Conservation (phyloP, 495 filamentous ascomycete species). For the Astrothelium subdiscretum region DNA sequence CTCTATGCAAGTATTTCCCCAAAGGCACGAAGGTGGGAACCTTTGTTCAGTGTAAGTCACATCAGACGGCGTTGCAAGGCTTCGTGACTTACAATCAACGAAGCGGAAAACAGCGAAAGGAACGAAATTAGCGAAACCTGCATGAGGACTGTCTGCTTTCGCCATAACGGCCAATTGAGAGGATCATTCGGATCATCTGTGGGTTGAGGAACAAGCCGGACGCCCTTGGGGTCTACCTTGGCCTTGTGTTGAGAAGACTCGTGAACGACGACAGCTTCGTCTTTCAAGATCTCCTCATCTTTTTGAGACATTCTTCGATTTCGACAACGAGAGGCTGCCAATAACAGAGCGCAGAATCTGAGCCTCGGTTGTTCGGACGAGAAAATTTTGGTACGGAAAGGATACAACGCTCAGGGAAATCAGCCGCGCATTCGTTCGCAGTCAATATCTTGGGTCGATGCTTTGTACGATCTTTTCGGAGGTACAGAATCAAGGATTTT, state of each 20-base stretch:
- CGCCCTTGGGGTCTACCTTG: background rate
- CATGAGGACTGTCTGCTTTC: background rate
- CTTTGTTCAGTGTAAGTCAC: background rate
- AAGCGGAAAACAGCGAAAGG: background rate
- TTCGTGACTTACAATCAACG: background rate
- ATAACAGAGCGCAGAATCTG: too few species aligned
- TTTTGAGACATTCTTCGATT: background rate
- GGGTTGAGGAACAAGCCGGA: background rate
- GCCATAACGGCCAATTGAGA: background rate
- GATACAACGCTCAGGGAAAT: too few species aligned
- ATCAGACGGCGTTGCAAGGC: background rate
- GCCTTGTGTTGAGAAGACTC: background rate
- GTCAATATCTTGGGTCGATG: too few species aligned
- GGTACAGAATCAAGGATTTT: too few species aligned
- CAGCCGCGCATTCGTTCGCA: too few species aligned
- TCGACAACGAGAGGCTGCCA: background rate
- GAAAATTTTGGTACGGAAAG: too few species aligned
- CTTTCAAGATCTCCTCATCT: background rate
- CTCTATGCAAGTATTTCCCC: constrained; percentile 18
- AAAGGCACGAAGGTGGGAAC: constrained; percentile 19
- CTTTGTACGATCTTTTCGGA: too few species aligned
- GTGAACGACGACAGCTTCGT: background rate
- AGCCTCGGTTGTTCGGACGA: too few species aligned
- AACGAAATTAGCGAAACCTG: background rate
- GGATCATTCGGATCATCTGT: background rate